Base-by-base conservation (phyloP, 1,139 yeast species). In the Kodamaea arcana region DNA sequence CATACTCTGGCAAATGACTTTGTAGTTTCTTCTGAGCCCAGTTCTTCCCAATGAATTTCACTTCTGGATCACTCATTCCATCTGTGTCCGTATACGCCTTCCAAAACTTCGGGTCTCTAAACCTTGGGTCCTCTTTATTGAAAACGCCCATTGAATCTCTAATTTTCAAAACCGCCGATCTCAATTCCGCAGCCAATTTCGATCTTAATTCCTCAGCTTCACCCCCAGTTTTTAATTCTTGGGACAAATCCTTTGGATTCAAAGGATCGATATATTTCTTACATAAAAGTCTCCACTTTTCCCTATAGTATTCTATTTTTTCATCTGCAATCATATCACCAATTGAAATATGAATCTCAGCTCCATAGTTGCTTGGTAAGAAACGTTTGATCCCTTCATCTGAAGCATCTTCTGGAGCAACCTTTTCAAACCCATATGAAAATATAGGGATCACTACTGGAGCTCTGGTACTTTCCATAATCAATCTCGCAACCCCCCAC, bases 381-480 rank as follows among this genome's bases (percentile, higher is more conserved):
- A 75, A 73, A 37, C 85, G 64, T 36, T 69, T 74, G 30, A 75
- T 51, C 2, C 80, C 69, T 21, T 65, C 58, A 14, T 70, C 77
- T 2, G 81, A 78, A 11, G 73, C 62, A 36, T 77, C 75, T 58
- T 92, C 98, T 0, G 97, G 95, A 15, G 85, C 83, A 14, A 90
- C 74, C 51, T 83, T 78, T 51, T 92, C 97, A 50, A 92, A 83
- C 0, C 98, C 98, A 36, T 79, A 75, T 3, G 88, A 66, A 51
- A 83, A 92, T 16, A 92, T 82, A 0, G 98, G 98, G n/a, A 92
- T 78, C 14, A 92, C 77, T 2, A 88, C 77, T 0, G 98, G 98
- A 0, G 94, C 80, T 41, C 76, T 72, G 0, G 94, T 80, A 12
- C 94, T 70, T 57, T 92, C 98, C 36, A 92, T 62, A 4, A 92